Percentiles rank a stretch among this genome's conserved stretches.
These are phyloP conservation scores for Linnemannia elongata DNA, from an alignment of 192 early-diverging fungal genomes.

Conservation along the genomic window DNA sequence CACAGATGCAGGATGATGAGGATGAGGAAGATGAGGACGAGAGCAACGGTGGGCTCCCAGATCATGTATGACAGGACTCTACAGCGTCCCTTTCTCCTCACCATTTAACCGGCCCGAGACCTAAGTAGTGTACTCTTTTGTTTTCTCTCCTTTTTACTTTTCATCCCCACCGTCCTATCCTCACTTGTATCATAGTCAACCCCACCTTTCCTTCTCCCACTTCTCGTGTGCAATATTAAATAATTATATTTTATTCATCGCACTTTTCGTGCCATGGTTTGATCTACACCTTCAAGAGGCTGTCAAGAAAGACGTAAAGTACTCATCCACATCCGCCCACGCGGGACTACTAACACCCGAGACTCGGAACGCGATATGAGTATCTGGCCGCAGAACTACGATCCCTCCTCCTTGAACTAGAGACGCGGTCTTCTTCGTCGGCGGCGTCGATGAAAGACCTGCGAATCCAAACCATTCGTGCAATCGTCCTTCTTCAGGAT, in stretches of 20 bases:
- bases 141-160: neutral
- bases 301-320: slow-evolving; percentile 14
- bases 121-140: too few species aligned
- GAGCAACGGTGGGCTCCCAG: neutral
- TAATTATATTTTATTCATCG: neutral
- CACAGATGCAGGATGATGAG: slow-evolving; percentile 48
- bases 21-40: slow-evolving; percentile 23
- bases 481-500: neutral
- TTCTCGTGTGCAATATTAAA: neutral
- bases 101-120: too few species aligned
- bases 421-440: neutral
- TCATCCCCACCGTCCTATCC: neutral
- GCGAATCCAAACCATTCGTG: slow-evolving; percentile 1
- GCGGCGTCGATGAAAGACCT: neutral
- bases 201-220: neutral
- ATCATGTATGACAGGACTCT: neutral
- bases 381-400: slow-evolving; percentile 31
- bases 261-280: neutral
- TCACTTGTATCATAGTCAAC: neutral
- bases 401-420: neutral
- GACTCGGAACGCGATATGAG: slow-evolving; percentile 15
- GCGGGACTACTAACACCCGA: neutral
- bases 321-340: slow-evolving; percentile 25
- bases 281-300: too few species aligned
- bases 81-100: too few species aligned